phyloP scores from a whole-genome alignment of 163 green algal species.

The Scenedesmus sp. region DNA sequence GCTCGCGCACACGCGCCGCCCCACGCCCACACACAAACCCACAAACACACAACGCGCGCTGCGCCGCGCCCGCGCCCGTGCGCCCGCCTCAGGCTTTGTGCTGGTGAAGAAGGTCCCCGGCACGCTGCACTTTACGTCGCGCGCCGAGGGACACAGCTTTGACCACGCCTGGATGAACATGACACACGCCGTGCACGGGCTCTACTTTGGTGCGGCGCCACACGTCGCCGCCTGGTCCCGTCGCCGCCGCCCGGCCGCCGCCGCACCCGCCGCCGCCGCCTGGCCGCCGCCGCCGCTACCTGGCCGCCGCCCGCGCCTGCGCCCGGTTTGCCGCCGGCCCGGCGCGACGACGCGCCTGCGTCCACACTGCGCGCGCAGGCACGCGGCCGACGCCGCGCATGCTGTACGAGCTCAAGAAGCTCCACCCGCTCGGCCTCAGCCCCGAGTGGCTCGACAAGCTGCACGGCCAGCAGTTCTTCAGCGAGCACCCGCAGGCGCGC shows the following conservation, averaged over 20 bases:
- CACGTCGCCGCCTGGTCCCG: no score
- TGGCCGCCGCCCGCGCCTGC: no score
- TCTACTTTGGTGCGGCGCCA: conserved; percentile 79
- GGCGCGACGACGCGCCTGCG: no score
- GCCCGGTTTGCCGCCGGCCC: no score
- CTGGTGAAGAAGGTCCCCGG: conserved; percentile 97
- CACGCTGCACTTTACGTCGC: conserved; percentile 87
- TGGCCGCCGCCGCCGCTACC: no score
- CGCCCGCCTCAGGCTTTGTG: conserved; percentile 78
- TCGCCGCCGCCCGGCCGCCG: no score
- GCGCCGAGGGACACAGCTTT: conserved; percentile 86
- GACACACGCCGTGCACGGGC: conserved; percentile 76
- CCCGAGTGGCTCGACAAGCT: conserved; percentile 92
- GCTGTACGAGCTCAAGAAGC: conserved; percentile 58
- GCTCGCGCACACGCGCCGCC: conserved; percentile 6
- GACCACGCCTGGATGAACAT: conserved; percentile 92
- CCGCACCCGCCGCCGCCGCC: no score
- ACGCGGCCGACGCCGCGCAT: conserved; percentile 68
- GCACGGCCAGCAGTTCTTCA: conserved; percentile 72
- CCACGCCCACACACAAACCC: no score
- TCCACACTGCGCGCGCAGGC: no score
- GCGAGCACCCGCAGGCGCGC: conserved; percentile 72
- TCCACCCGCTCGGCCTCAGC: conserved; percentile 76
- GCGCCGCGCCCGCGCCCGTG: neutral
- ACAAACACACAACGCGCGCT: no score